Percentiles rank a stretch among this genome's conserved stretches.
These are phyloP conservation scores for Plasmodium fragile DNA, from an alignment of 169 alveolate species.

Conservation along the genomic window DNA sequence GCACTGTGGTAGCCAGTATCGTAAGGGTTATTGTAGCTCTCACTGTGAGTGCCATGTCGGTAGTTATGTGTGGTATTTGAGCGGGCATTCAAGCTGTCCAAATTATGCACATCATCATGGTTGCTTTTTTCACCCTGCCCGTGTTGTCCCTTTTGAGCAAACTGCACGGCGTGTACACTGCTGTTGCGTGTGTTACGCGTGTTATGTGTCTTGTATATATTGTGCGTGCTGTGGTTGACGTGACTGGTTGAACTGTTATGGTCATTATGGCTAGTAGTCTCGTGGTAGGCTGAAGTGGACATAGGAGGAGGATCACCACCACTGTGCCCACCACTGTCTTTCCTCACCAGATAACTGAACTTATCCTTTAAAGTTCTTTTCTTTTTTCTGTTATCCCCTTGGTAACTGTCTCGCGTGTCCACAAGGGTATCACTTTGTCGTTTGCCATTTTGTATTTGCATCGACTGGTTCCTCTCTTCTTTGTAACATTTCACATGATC, in stretches of 20 bases:
- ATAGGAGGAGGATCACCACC: not conserved
- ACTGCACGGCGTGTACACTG: not conserved
- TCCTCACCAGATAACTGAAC: slow-evolving; percentile 17
- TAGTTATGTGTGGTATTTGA: not conserved
- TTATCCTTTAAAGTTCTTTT: slow-evolving; percentile 31
- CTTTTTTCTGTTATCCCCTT: slow-evolving; percentile 23
- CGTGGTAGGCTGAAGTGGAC: not conserved
- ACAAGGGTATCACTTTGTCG: not conserved
- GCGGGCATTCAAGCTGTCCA: not conserved
- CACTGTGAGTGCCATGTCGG: not conserved
- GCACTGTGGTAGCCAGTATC: not conserved
- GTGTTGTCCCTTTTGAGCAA: not conserved
- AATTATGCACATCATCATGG: not conserved
- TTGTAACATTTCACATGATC: not conserved
- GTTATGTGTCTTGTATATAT: not conserved
- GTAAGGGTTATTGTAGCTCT: not conserved
- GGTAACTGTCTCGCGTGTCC: not conserved
- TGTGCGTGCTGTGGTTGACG: not conserved
- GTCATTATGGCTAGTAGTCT: not conserved
- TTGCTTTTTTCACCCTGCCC: not conserved
- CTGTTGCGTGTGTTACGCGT: not conserved
- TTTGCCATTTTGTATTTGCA: not conserved
- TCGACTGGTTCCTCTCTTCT: not conserved
- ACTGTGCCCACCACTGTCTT: not conserved
- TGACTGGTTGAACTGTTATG: not conserved